Percentiles rank a stretch among this genome's conserved stretches.
phyloP scores from a whole-genome alignment of 139 green algal species.

The Chlamydomonas sphaeroides region DNA sequence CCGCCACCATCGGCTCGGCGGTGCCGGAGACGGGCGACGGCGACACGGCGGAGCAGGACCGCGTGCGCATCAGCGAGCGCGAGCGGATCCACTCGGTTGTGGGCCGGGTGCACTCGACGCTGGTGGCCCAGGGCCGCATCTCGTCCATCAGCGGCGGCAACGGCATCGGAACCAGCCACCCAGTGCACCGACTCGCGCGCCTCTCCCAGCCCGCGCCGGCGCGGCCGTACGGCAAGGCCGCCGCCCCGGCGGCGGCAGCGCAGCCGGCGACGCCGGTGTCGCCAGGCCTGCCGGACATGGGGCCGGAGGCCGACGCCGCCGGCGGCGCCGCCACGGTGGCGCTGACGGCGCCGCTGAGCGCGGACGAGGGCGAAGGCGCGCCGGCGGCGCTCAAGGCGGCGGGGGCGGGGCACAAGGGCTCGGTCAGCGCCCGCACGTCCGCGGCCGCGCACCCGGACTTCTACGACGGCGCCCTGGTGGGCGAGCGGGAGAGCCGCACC shows the following conservation, averaged over 20 bases:
- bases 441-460: no score
- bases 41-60: no score
- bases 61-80: no score
- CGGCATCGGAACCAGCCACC: neutral
- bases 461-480: no score
- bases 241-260: neutral
- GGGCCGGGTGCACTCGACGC: slow-evolving; percentile 1
- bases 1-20: no score
- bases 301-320: neutral
- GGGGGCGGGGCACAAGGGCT: no score
- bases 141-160: neutral
- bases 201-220: neutral
- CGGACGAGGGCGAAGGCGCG: neutral
- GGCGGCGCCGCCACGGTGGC: neutral
- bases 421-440: no score
- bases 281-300: neutral
- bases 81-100: slow-evolving; percentile 5
- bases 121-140: slow-evolving; percentile 14
- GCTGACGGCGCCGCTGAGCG: neutral
- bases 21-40: no score
- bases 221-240: neutral
- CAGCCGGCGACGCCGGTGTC: no score
- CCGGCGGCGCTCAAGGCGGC: no score
- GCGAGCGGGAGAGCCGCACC: no score
- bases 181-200: neutral